A percentile compares a stretch with the other conserved stretches of the same genome.
phyloP scores from a whole-genome alignment of 805 yeast genomes.

The Komagataella phaffii region DNA sequence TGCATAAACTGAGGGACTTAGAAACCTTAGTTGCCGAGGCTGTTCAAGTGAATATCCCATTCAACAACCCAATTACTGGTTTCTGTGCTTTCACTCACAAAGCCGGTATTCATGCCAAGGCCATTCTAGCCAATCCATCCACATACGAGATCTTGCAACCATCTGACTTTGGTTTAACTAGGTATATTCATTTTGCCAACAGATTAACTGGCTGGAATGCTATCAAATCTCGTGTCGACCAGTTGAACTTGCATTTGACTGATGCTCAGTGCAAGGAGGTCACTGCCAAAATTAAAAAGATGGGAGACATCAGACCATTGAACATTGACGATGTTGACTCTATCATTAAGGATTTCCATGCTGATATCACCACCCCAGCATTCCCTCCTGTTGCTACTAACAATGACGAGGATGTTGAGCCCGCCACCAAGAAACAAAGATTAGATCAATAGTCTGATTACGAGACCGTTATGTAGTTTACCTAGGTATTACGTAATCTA shows the following conservation, averaged over 20 bases:
- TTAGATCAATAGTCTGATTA: constrained; percentile 3
- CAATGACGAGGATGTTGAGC: constrained; percentile 11
- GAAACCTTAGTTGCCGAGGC: constrained; percentile 96
- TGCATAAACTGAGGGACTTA: constrained; percentile 90
- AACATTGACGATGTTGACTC: constrained; percentile 97
- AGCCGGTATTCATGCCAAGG: constrained; percentile 99
- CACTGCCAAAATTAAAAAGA: constrained; percentile 80
- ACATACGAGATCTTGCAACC: constrained; percentile 95
- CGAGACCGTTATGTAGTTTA: constrained; percentile 17
- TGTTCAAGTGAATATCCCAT: constrained; percentile 93
- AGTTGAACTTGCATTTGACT: constrained; percentile 75
- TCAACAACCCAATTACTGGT: constrained; percentile 97
- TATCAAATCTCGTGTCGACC: constrained; percentile 95
- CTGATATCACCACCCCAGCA: constrained; percentile 47
- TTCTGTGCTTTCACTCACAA: constrained; percentile 99
- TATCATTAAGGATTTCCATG: constrained; percentile 87
- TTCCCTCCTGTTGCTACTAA: constrained; percentile 5
- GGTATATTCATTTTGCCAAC: constrained; percentile 96
- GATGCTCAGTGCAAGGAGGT: constrained; percentile 95
- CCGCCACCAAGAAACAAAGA: constrained; percentile 24
- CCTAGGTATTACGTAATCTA: not conserved
- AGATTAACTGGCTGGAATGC: constrained; percentile 99
- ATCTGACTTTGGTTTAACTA: constrained; percentile 85
- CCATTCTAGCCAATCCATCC: constrained; percentile 94
- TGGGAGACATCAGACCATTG: constrained; percentile 91